A percentile compares a stretch with the other conserved stretches of the same genome.
phyloP scores from a whole-genome alignment of 306 rosid genomes.

The Quercus robur region DNA sequence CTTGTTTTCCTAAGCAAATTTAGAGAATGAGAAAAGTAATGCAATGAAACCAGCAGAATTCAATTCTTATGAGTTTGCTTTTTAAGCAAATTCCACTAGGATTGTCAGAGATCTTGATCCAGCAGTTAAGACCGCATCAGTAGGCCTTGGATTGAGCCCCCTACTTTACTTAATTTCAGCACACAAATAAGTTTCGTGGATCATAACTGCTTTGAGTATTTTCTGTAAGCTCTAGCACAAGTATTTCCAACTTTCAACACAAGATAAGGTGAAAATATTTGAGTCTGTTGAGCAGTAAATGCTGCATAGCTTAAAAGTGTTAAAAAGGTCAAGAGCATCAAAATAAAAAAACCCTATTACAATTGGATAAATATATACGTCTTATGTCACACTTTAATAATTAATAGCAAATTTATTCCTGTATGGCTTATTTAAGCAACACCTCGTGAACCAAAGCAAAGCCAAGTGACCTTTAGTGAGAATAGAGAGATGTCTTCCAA shows the following conservation, averaged over 20 bases:
- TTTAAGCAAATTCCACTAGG: background rate
- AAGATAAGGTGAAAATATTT: background rate
- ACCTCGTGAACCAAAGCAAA: background rate
- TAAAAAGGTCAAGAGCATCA: constrained; percentile 5
- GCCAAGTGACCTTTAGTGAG: constrained; percentile 11
- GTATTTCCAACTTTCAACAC: background rate
- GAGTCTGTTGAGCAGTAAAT: constrained; percentile 1
- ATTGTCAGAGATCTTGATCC: background rate
- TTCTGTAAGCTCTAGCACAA: background rate
- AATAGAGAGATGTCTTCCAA: constrained; percentile 46
- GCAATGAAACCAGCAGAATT: too few relatives aligned
- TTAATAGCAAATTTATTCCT: constrained; percentile 2
- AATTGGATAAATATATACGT: background rate
- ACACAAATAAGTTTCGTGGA: background rate
- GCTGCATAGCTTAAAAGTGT: background rate
- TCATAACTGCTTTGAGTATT: background rate
- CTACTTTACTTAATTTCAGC: background rate
- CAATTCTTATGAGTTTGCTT: background rate
- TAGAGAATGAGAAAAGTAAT: too few relatives aligned
- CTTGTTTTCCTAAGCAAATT: too few relatives aligned
- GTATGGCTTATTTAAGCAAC: constrained; percentile 48
- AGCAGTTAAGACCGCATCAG: background rate
- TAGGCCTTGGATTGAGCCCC: background rate
- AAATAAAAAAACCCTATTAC: background rate
- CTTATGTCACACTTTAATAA: background rate